phyloP scores from a whole-genome alignment of 2,329 filamentous ascomycete genomes.

The Fusarium scirpi region DNA sequence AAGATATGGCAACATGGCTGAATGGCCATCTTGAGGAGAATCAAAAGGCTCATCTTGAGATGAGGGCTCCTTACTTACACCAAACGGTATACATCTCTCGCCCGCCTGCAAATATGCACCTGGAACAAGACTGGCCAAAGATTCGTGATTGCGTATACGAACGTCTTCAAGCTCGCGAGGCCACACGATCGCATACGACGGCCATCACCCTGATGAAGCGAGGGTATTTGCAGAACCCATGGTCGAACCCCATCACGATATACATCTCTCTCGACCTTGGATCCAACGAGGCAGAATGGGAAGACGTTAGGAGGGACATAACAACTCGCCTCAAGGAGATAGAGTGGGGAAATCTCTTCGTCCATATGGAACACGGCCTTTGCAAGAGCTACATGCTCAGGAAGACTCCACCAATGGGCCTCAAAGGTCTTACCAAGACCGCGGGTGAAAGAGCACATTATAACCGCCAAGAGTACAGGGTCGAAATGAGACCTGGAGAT shows the following conservation, averaged over 20 bases:
- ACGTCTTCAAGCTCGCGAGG: neutral
- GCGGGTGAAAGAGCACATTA: neutral
- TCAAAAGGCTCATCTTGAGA: neutral
- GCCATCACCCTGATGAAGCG: neutral
- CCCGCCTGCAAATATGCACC: neutral
- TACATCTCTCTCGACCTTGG: neutral
- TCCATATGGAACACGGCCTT: conserved; percentile 5
- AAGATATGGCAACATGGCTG: neutral
- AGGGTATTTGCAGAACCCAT: neutral
- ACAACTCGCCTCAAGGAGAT: neutral
- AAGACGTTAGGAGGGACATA: neutral
- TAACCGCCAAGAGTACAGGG: neutral
- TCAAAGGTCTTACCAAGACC: neutral
- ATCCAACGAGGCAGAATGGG: conserved; percentile 10
- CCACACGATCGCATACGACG: neutral
- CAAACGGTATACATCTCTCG: neutral
- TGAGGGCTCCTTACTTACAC: neutral
- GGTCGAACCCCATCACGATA: neutral
- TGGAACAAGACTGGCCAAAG: neutral
- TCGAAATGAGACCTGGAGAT: neutral
- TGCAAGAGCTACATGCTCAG: neutral
- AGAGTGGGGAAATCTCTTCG: neutral
- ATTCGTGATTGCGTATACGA: neutral
- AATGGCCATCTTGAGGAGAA: neutral
- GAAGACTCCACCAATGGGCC: neutral